These are phyloP conservation scores for Malus asiatica DNA, from an alignment of 306 rosid species.

Conservation along the genomic window DNA sequence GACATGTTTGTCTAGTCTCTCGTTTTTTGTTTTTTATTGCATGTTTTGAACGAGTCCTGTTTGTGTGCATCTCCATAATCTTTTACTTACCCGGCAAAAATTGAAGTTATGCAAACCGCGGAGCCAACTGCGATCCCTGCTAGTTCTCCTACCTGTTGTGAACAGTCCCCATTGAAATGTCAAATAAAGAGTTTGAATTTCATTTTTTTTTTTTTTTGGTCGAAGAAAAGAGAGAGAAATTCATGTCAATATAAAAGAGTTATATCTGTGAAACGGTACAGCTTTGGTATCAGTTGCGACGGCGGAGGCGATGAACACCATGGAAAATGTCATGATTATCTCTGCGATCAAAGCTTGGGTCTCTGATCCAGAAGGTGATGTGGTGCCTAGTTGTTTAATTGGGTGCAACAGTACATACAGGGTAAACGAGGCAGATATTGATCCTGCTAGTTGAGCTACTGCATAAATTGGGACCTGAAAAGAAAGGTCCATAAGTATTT, in stretches of 20 bases:
- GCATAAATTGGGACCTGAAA: slow-evolving; percentile 69
- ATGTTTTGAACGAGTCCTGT: neutral
- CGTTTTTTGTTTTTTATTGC: too few relatives aligned
- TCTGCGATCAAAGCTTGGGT: slow-evolving; percentile 61
- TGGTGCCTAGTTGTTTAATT: slow-evolving; percentile 39
- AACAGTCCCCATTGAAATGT: neutral
- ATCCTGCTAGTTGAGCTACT: slow-evolving; percentile 66
- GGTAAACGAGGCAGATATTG: slow-evolving; percentile 64
- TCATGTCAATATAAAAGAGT: neutral
- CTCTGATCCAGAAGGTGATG: slow-evolving; percentile 54
- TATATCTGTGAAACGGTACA: slow-evolving; percentile 20
- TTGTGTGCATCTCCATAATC: neutral
- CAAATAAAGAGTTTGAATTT: neutral
- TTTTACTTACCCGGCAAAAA: slow-evolving; percentile 65
- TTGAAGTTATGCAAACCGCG: slow-evolving; percentile 69
- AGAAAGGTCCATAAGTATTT: neutral
- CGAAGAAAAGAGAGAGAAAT: neutral
- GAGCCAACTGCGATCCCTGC: slow-evolving; percentile 82
- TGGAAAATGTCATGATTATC: slow-evolving; percentile 53
- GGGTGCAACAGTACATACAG: slow-evolving; percentile 43
- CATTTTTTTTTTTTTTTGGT: too few relatives aligned
- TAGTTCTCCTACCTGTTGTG: slow-evolving; percentile 47
- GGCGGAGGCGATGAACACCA: slow-evolving; percentile 68
- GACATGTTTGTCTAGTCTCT: neutral
- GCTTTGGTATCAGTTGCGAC: slow-evolving; percentile 73